These are phyloP conservation scores for Linnemannia hyalina DNA, from an alignment of 192 early-diverging fungal genomes.

Conservation along the genomic window DNA sequence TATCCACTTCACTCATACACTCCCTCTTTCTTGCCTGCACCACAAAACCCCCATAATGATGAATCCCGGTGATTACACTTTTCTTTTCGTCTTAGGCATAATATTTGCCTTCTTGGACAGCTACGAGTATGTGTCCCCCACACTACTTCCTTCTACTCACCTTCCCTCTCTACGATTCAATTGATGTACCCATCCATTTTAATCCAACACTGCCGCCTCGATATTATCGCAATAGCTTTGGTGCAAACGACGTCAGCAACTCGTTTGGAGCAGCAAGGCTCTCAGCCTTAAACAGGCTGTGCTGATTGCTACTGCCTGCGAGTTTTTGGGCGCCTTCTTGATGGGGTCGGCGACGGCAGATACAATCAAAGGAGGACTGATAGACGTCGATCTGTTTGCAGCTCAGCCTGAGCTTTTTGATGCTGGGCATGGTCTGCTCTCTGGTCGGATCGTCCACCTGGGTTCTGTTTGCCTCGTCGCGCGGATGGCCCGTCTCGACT, in stretches of 20 bases:
- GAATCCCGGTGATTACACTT: constrained; percentile 64
- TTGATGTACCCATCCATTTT: background rate
- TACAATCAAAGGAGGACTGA: constrained; percentile 84
- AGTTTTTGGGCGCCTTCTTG: constrained; percentile 83
- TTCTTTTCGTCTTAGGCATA: constrained; percentile 76
- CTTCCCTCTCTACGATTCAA: background rate
- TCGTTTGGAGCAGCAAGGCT: constrained; percentile 86
- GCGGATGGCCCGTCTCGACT: constrained; percentile 84
- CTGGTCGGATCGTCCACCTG: constrained; percentile 82
- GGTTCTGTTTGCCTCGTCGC: constrained; percentile 78
- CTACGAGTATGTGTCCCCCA: constrained; percentile 56
- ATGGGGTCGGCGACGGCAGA: constrained; percentile 80
- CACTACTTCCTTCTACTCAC: background rate
- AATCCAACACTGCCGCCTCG: background rate
- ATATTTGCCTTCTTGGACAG: constrained; percentile 78
- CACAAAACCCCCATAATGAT: constrained; percentile 1
- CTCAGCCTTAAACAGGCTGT: constrained; percentile 80
- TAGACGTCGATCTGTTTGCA: constrained; percentile 69
- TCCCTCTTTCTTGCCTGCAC: no score
- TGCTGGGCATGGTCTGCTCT: constrained; percentile 87
- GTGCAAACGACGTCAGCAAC: constrained; percentile 91
- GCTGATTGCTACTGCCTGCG: constrained; percentile 85
- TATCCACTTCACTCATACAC: constrained; percentile 1
- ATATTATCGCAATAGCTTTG: constrained; percentile 60
- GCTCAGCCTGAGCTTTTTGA: constrained; percentile 76